phyloP scores from a whole-genome alignment of 768 basidiomycete species.

The Sistotremastrum niveocremeum region DNA sequence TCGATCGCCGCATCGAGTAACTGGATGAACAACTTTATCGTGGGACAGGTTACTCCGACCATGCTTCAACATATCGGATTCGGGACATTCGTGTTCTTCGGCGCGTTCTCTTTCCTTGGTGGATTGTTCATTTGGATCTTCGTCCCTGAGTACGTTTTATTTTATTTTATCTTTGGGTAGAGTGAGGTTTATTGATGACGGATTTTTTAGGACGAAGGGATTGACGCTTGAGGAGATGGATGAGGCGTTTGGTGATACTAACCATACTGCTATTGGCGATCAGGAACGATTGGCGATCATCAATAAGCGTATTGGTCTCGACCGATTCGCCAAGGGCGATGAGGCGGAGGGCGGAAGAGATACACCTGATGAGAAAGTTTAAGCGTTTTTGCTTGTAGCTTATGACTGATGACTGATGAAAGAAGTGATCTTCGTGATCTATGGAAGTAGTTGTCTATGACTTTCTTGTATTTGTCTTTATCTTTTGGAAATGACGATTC shows the following conservation, averaged over 20 bases:
- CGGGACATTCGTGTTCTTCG: slow-evolving; percentile 70
- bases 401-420: no score
- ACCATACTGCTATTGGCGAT: slow-evolving; percentile 44
- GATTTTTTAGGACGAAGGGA: slow-evolving; percentile 56
- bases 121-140: slow-evolving; percentile 53
- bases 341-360: neutral
- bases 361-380: slow-evolving; percentile 3
- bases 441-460: no score
- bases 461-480: no score
- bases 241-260: slow-evolving; percentile 50
- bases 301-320: slow-evolving; percentile 50
- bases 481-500: no score
- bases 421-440: no score
- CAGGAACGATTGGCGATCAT: slow-evolving; percentile 34
- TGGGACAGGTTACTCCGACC: slow-evolving; percentile 56
- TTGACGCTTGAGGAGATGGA: slow-evolving; percentile 72
- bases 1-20: slow-evolving; percentile 66
- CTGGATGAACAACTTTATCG: slow-evolving; percentile 76
- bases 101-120: slow-evolving; percentile 55
- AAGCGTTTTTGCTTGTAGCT: no score
- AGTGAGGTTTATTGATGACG: slow-evolving; percentile 18
- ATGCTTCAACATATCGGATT: slow-evolving; percentile 54
- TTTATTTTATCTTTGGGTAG: neutral
- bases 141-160: slow-evolving; percentile 22
- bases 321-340: slow-evolving; percentile 13